Conservation (phyloP, 2,329 filamentous ascomycete genomes). For the Septoria petroselini region DNA sequence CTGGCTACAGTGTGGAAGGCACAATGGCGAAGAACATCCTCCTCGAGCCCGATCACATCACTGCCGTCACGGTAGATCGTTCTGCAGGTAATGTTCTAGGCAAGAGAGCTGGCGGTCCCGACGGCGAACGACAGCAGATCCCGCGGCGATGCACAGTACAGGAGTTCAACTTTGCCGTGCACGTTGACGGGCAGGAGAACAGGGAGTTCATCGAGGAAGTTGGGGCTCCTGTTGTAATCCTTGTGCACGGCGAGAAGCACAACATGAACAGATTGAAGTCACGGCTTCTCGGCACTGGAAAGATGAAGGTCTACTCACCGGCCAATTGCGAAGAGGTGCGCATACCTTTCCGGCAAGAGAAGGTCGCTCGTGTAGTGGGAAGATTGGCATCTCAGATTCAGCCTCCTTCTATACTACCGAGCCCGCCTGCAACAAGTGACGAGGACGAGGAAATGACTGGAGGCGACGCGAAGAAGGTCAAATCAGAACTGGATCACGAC, state of each 20-base stretch:
- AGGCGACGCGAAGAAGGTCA: constrained; percentile 30
- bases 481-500: constrained; percentile 46
- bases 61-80: constrained; percentile 74
- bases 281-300: constrained; percentile 87
- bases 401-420: constrained; percentile 53
- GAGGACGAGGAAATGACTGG: constrained; percentile 41
- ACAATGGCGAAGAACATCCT: constrained; percentile 97
- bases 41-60: constrained; percentile 91
- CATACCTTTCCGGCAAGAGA: constrained; percentile 93
- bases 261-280: constrained; percentile 98
- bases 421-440: constrained; percentile 41
- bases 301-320: constrained; percentile 86
- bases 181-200: constrained; percentile 95
- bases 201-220: constrained; percentile 96
- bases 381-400: constrained; percentile 75
- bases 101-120: constrained; percentile 47
- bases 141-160: constrained; percentile 88
- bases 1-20: constrained; percentile 95
- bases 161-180: constrained; percentile 92
- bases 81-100: constrained; percentile 29
- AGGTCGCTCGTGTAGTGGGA: constrained; percentile 92
- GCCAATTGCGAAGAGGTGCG: constrained; percentile 92
- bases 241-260: constrained; percentile 94
- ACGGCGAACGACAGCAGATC: constrained; percentile 81
- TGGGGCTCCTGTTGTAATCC: constrained; percentile 84